These are phyloP conservation scores for Elymus sibiricus DNA, from an alignment of 176 grass and related monocot species.

Conservation along the genomic window DNA sequence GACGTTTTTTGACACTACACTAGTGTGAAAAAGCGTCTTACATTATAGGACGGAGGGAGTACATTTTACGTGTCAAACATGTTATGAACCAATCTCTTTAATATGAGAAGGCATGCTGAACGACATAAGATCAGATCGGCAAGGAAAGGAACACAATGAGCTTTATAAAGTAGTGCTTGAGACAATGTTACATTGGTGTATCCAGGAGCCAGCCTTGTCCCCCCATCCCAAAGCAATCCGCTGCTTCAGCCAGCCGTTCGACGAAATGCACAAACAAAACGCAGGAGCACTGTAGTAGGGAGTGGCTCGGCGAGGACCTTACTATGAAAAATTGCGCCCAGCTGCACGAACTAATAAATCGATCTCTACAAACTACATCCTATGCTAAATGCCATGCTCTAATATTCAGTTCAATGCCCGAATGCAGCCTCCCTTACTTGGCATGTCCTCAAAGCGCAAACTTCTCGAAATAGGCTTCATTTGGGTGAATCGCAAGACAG, in stretches of 20 bases:
- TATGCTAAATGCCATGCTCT: background rate
- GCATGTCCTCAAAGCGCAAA: background rate
- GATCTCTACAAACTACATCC: background rate
- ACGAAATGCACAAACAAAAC: slow-evolving; percentile 22
- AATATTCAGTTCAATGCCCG: background rate
- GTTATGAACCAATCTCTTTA: background rate
- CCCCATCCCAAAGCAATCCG: background rate
- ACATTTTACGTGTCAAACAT: background rate
- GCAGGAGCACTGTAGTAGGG: background rate
- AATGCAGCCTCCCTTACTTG: background rate
- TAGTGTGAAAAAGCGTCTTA: no score
- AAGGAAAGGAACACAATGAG: background rate
- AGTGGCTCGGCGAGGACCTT: background rate
- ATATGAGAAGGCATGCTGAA: background rate
- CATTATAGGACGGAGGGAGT: no score
- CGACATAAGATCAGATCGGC: background rate
- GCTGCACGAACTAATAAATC: background rate
- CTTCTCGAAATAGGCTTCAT: background rate
- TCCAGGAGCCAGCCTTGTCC: background rate
- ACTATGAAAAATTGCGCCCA: background rate
- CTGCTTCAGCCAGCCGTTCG: background rate
- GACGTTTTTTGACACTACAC: no score
- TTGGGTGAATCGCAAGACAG: background rate
- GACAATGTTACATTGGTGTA: background rate
- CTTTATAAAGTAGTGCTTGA: background rate